Base-by-base conservation (phyloP, 2,329 filamentous ascomycete species). In the Elsinoe australis region DNA sequence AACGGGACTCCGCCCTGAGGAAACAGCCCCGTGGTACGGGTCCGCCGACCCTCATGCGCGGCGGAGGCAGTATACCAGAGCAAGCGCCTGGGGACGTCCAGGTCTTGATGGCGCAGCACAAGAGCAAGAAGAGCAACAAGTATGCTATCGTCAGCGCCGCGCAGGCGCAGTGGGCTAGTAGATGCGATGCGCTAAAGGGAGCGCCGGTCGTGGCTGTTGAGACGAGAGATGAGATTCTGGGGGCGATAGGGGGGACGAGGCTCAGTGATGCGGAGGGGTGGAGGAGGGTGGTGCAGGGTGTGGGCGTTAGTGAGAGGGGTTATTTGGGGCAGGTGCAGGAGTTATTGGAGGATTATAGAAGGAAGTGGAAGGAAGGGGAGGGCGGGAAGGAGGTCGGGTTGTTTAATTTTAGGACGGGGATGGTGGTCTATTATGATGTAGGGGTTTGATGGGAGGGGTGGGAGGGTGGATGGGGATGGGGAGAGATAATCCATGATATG, bases 71-170 rank as follows among this genome's bases (percentile, higher is more conserved):
- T 47, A 69, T 77, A 34, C 68, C 73, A 48, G 74, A 51, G 10
- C 49, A 49, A 28, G 52, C 53, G 35, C 75, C 80, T 51, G 82
- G 84, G 56, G 84, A 90, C 49, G 88, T 96, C 36, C 82, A 85
- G 52, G 83, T 96, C n/a, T 74, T 95, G 3, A 76, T 88, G 4
- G 80, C 85, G 1, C 83, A 86, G 50, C 89, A 87, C 42, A 81
- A 83, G 58, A 87, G 82, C 64, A 95, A 95, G 67, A 96, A 95
- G 70, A 85, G 84, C 54, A 95, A 95, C 66, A 81, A 90, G 47
- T 81, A 82, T 60, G 82, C 82, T 21, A 87, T 96, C 42, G 82
- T 95, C 39, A 87, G 94, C 62, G 84, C 89, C 55, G 76, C 75
- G n/a, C 71, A 78, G 47, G 61, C 71, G 4, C 69, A 69, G 24